phyloP scores from a whole-genome alignment of 352 stramenopile genomes.

The Thalassiosira livingstoniorum region DNA sequence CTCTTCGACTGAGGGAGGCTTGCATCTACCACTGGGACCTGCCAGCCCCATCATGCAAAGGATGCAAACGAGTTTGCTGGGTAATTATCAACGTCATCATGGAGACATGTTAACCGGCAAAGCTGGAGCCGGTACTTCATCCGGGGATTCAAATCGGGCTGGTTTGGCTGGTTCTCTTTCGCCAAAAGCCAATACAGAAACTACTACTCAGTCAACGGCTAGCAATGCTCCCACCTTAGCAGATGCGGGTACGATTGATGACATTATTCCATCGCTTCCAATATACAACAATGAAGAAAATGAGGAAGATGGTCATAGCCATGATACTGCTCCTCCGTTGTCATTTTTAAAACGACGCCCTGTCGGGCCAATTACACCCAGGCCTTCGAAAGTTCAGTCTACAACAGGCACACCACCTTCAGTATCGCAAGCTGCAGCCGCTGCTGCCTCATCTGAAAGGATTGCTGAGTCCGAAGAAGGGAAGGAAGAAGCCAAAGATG shows the following conservation, averaged over 20 bases:
- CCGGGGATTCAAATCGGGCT: background rate
- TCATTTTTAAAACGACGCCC: background rate
- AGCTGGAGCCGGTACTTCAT: background rate
- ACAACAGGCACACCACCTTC: too few relatives aligned
- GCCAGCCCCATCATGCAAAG: slow-evolving; percentile 22
- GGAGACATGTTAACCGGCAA: background rate
- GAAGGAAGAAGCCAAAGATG: too few relatives aligned
- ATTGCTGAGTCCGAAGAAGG: too few relatives aligned
- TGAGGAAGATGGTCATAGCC: slow-evolving; percentile 3
- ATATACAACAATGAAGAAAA: slow-evolving; percentile 10
- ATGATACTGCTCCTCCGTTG: background rate
- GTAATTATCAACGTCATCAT: background rate
- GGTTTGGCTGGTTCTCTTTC: background rate
- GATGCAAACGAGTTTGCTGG: too few relatives aligned
- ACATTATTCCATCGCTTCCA: background rate
- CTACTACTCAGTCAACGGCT: background rate
- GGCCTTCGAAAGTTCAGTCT: too few relatives aligned
- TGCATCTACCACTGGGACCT: slow-evolving; percentile 27
- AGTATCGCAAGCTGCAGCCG: too few relatives aligned
- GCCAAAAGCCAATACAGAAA: background rate
- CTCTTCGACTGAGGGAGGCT: slow-evolving; percentile 1
- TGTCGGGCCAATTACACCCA: too few relatives aligned
- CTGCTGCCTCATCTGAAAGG: too few relatives aligned
- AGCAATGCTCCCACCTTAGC: background rate
- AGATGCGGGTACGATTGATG: background rate